A percentile compares a stretch with the other conserved stretches of the same genome.
phyloP scores from a whole-genome alignment of 1,284 basidiomycete genomes.

The Phylloboletellus chloephorus region DNA sequence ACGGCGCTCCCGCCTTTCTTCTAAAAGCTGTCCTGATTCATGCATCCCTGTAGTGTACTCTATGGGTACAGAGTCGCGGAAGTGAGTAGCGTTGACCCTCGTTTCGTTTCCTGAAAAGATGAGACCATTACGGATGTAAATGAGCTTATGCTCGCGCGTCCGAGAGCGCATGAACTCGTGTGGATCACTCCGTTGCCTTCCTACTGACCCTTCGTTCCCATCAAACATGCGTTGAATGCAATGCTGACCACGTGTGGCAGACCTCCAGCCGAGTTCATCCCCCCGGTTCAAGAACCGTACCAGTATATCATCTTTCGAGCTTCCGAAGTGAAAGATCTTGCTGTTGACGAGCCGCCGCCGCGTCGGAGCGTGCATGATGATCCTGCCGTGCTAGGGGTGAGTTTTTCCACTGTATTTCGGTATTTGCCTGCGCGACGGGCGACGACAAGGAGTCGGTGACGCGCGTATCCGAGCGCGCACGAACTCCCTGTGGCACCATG shows the following conservation, averaged over 20 bases:
- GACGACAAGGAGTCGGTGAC: conserved; percentile 39
- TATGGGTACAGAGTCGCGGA: conserved; percentile 82
- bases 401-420: conserved; percentile 29
- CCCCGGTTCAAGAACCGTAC: conserved; percentile 72
- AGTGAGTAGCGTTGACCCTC: conserved; percentile 42
- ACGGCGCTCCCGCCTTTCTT: conserved; percentile 16
- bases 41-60: conserved; percentile 57
- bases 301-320: conserved; percentile 80
- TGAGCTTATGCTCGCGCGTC: conserved; percentile 44
- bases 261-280: conserved; percentile 67
- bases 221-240: conserved; percentile 2
- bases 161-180: conserved; percentile 67
- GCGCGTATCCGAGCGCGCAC: conserved; percentile 50
- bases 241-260: conserved; percentile 35
- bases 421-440: conserved; percentile 13
- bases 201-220: conserved; percentile 45
- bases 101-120: conserved; percentile 29
- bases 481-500: conserved; percentile 13
- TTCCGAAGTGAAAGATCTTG: conserved; percentile 75
- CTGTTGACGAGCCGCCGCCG: conserved; percentile 62
- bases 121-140: conserved; percentile 63
- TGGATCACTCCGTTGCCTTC: conserved; percentile 74
- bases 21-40: conserved; percentile 1
- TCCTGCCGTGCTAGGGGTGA: conserved; percentile 69
- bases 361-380: conserved; percentile 67